A percentile compares a stretch with the other conserved stretches of the same genome.
These are phyloP conservation scores for Staphylotrichum longicolle DNA, from an alignment of 495 filamentous ascomycete species.

Conservation along the genomic window DNA sequence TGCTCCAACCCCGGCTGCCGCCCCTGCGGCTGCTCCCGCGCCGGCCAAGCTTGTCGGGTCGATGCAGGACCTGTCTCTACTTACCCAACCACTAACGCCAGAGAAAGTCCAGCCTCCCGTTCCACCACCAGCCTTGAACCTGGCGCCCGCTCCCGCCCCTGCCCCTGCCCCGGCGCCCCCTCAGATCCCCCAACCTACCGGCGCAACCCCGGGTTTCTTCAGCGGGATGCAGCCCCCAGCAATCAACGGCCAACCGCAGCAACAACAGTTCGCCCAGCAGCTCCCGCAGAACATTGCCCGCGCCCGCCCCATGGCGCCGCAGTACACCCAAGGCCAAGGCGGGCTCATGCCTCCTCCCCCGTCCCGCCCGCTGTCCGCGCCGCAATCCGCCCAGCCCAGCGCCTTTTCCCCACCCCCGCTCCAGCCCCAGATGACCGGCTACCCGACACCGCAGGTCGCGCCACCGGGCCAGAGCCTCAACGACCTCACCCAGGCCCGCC, in stretches of 20 bases:
- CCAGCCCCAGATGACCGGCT: slow-evolving; percentile 83
- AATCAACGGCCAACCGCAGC: slow-evolving; percentile 42
- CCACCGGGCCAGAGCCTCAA: slow-evolving; percentile 73
- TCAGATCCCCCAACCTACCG: slow-evolving; percentile 51
- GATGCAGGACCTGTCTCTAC: slow-evolving; percentile 75
- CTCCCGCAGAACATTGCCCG: slow-evolving; percentile 48
- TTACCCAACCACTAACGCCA: slow-evolving; percentile 74
- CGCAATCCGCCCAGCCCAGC: slow-evolving; percentile 75
- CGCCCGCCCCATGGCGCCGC: slow-evolving; percentile 72
- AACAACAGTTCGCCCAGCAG: slow-evolving; percentile 34
- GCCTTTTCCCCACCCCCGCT: slow-evolving; percentile 70
- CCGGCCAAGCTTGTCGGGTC: slow-evolving; percentile 57
- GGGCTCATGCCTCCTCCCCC: slow-evolving; percentile 75
- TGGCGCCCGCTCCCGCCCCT: slow-evolving; percentile 39
- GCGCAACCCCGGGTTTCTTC: slow-evolving; percentile 52
- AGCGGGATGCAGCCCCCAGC: slow-evolving; percentile 36
- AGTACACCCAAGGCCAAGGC: slow-evolving; percentile 55
- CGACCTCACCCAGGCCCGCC: slow-evolving; percentile 65
- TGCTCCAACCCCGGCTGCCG: slow-evolving; percentile 34
- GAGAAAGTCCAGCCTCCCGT: slow-evolving; percentile 56
- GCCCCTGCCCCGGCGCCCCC: slow-evolving; percentile 46
- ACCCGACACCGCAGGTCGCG: slow-evolving; percentile 54
- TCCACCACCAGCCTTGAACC: slow-evolving; percentile 33
- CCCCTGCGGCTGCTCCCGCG: slow-evolving; percentile 27
- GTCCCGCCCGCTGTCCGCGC: slow-evolving; percentile 80